phyloP scores from a whole-genome alignment of 257 asterid species.

The Ehretia macrophylla region DNA sequence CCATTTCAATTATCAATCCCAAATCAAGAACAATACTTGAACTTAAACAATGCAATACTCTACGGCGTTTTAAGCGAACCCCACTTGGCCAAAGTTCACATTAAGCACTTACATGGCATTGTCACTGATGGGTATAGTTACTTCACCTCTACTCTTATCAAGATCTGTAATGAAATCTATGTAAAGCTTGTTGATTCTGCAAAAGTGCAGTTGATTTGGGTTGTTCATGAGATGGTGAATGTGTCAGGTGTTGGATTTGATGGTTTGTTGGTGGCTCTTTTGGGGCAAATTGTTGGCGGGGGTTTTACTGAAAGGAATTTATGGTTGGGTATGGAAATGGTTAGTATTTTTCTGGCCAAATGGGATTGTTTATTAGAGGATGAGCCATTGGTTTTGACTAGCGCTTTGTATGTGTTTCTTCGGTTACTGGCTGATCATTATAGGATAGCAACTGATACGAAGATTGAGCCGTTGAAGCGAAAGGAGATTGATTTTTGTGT shows the following conservation, averaged over 20 bases:
- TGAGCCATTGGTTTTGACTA: constrained; percentile 47
- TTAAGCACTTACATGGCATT: constrained; percentile 68
- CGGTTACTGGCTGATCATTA: constrained; percentile 70
- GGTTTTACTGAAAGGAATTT: constrained; percentile 64
- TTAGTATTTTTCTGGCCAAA: constrained; percentile 36
- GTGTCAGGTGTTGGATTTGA: constrained; percentile 64
- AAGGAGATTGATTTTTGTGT: constrained; percentile 62
- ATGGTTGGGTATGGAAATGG: constrained; percentile 70
- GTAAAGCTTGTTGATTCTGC: constrained; percentile 45
- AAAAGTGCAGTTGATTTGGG: constrained; percentile 55
- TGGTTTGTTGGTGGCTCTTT: constrained; percentile 51
- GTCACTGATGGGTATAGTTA: constrained; percentile 55
- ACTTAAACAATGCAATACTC: constrained; percentile 62
- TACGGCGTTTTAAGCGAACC: constrained; percentile 56
- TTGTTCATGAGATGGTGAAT: constrained; percentile 48
- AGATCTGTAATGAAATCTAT: constrained; percentile 49
- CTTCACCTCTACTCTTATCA: constrained; percentile 52
- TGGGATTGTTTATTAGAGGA: constrained; percentile 64
- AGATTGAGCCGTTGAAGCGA: constrained; percentile 38
- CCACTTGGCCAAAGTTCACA: constrained; percentile 43
- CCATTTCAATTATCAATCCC: constrained; percentile 64
- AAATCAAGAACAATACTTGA: constrained; percentile 45
- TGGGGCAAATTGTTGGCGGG: constrained; percentile 74
- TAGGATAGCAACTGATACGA: constrained; percentile 36
- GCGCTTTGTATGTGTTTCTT: constrained; percentile 62